A percentile compares a stretch with the other conserved stretches of the same genome.
Evolutionary conservation across 1,284 basidiomycete species (phyloP).

Genomic region (Sphaerobolus stellatus): DNA sequence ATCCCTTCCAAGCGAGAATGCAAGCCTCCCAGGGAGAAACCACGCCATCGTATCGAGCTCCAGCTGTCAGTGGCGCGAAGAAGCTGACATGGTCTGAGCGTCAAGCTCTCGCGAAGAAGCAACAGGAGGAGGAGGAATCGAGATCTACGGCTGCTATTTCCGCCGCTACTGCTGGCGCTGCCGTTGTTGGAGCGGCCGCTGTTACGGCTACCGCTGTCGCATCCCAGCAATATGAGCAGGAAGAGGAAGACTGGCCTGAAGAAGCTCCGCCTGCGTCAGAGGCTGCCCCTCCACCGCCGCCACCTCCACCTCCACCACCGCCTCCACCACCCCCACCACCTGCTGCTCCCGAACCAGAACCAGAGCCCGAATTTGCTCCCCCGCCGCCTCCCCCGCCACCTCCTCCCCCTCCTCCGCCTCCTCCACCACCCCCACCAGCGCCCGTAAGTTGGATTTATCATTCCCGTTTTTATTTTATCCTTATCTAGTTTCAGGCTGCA

Average conservation of each 20-base stretch:
- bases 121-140: constrained; percentile 77
- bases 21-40: constrained; percentile 31
- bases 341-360: constrained; percentile 19
- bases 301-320: constrained; percentile 32
- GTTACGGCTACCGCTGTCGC: constrained; percentile 33
- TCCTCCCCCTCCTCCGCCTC: constrained; percentile 35
- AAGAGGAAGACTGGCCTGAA: constrained; percentile 22
- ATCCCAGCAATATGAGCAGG: constrained; percentile 28
- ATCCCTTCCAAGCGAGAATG: constrained; percentile 71
- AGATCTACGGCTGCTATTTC: constrained; percentile 58
- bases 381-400: constrained; percentile 14
- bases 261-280: constrained; percentile 14
- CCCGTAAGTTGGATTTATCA: constrained; percentile 23
- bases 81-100: constrained; percentile 91
- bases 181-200: constrained; percentile 35
- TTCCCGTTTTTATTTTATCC: not conserved
- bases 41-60: constrained; percentile 17
- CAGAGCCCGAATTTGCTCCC: constrained; percentile 1
- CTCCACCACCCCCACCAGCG: constrained; percentile 35
- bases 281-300: constrained; percentile 28
- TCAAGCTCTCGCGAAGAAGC: constrained; percentile 83
- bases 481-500: constrained; percentile 32
- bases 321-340: constrained; percentile 38
- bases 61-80: constrained; percentile 42
- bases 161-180: constrained; percentile 27